Percentiles rank a stretch among this genome's conserved stretches.
These are phyloP conservation scores for Coemansia sp. DNA, from an alignment of 192 early-diverging fungal genomes.

Conservation along the genomic window DNA sequence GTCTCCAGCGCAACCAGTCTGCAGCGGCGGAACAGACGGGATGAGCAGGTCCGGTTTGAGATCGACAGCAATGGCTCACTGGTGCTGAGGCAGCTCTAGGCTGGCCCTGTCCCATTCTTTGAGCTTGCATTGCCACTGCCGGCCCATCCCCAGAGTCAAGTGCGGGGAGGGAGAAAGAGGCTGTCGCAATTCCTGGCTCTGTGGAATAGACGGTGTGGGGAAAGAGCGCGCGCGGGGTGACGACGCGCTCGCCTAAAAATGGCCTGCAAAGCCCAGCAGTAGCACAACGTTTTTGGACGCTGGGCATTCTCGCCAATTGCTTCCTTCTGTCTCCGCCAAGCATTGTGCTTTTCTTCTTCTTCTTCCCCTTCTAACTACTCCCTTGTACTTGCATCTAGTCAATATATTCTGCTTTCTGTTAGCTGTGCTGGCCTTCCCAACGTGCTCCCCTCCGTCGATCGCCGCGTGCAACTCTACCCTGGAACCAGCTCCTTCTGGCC, in stretches of 20 bases:
- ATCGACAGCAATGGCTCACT: slow-evolving; percentile 17
- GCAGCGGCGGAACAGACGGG: slow-evolving; percentile 3
- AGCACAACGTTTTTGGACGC: slow-evolving; percentile 8
- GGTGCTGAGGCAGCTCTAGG: slow-evolving; percentile 18
- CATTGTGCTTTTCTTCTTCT: slow-evolving; percentile 1
- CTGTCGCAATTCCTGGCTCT: neutral
- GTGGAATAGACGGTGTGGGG: slow-evolving; percentile 1
- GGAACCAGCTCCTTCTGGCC: slow-evolving; percentile 1
- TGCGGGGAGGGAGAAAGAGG: neutral
- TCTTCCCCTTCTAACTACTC: neutral
- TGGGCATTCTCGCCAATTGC: neutral
- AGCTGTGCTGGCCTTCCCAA: neutral
- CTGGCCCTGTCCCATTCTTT: neutral
- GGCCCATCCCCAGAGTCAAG: neutral
- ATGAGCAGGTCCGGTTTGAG: slow-evolving; percentile 31
- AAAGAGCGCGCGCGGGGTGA: neutral
- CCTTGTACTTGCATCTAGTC: slow-evolving; percentile 1
- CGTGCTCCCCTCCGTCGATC: neutral
- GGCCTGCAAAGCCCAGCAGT: slow-evolving; percentile 1
- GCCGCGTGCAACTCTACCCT: neutral
- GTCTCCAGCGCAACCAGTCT: slow-evolving; percentile 30
- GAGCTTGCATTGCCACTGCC: neutral
- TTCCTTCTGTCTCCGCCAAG: neutral
- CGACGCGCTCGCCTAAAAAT: neutral
- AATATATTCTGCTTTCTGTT: slow-evolving; percentile 1